These are phyloP conservation scores for Leccinum truebloodii DNA, from an alignment of 768 basidiomycete species.

Conservation along the genomic window DNA sequence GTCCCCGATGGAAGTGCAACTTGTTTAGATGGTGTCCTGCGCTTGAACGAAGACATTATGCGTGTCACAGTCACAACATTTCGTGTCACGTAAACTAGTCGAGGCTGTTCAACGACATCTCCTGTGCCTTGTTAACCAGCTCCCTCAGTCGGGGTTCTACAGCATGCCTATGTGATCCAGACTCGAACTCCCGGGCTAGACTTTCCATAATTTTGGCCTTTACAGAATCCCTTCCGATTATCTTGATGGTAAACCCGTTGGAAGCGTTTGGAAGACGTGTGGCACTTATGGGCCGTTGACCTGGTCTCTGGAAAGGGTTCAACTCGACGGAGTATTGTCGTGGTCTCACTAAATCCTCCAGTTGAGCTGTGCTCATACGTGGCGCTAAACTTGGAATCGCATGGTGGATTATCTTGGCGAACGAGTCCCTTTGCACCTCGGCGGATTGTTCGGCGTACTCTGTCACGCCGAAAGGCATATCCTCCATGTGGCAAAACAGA, in stretches of 20 bases:
- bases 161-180: neutral
- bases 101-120: constrained; percentile 29
- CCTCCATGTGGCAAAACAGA: constrained; percentile 30
- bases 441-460: constrained; percentile 41
- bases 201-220: neutral
- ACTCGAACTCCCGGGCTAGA: neutral
- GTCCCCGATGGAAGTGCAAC: constrained; percentile 50
- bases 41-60: constrained; percentile 80
- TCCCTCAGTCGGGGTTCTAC: constrained; percentile 10
- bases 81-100: constrained; percentile 24
- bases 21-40: constrained; percentile 52
- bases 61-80: constrained; percentile 11
- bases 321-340: constrained; percentile 33
- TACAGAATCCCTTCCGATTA: constrained; percentile 24
- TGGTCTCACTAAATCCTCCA: constrained; percentile 25
- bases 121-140: constrained; percentile 15
- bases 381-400: constrained; percentile 28
- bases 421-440: constrained; percentile 30
- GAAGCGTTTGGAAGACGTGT: constrained; percentile 32
- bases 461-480: constrained; percentile 35
- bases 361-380: constrained; percentile 22
- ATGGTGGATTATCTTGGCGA: constrained; percentile 31
- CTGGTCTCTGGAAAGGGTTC: constrained; percentile 36
- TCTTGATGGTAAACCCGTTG: constrained; percentile 34
- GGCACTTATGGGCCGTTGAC: constrained; percentile 30